Evolutionary conservation across 1,139 yeast genomes (phyloP).

Genomic region (Sugiyamaella pinicola): DNA sequence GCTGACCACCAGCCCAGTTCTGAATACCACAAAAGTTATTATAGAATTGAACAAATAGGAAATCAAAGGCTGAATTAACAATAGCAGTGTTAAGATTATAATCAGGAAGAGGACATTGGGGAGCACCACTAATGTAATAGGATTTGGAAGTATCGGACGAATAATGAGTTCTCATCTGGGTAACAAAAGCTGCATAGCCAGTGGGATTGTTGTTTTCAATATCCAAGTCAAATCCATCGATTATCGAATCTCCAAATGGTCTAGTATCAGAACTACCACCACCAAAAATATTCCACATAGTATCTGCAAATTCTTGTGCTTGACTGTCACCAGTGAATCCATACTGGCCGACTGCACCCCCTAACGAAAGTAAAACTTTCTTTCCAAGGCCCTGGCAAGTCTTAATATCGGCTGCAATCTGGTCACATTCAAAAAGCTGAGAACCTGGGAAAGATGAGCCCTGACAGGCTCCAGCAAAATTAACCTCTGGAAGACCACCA

Average conservation of each 20-base stretch:
- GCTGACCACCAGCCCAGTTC: constrained; percentile 26
- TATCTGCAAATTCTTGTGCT: constrained; percentile 68
- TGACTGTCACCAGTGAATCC: constrained; percentile 64
- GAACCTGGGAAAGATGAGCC: constrained; percentile 37
- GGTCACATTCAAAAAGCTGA: constrained; percentile 41
- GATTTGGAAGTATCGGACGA: constrained; percentile 45
- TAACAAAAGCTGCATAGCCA: constrained; percentile 57
- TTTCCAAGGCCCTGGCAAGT: constrained; percentile 81
- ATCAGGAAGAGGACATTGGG: constrained; percentile 93
- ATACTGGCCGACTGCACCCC: constrained; percentile 82
- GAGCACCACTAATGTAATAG: constrained; percentile 87
- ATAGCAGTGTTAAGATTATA: constrained; percentile 72
- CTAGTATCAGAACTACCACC: constrained; percentile 61
- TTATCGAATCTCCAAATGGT: constrained; percentile 69
- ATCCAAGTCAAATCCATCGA: constrained; percentile 75
- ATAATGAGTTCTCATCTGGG: constrained; percentile 56
- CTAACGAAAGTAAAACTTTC: constrained; percentile 78
- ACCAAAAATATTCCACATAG: constrained; percentile 84
- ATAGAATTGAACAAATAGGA: constrained; percentile 88
- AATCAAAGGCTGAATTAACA: constrained; percentile 66
- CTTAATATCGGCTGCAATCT: constrained; percentile 60
- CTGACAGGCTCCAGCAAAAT: constrained; percentile 64
- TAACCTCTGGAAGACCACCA: constrained; percentile 50
- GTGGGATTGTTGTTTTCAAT: constrained; percentile 57
- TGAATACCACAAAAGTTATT: constrained; percentile 71